Evolutionary conservation across 305 asterid species (phyloP), one percentile per base, ranked within the genome.

Genomic region (Ajuga reptans): DNA sequence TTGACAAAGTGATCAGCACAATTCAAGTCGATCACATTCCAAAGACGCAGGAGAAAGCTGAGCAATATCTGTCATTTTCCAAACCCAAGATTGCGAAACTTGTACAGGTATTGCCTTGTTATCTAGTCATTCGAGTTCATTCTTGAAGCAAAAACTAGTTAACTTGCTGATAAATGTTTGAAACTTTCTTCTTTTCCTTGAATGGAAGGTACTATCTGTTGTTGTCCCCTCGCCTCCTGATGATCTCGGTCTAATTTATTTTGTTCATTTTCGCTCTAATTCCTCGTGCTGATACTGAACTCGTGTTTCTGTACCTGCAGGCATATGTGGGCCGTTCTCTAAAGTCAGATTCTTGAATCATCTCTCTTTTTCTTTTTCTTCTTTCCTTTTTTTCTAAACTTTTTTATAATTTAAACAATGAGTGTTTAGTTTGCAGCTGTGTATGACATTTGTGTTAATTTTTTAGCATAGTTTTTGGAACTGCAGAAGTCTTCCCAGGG

Each of bases 51-150:
- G 96, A 91, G 15, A 89, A 85, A 74, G 68, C 80, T 15, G 96
- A 89, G 65, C 96, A 84, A 56, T 93, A 89, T 76, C 88, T 93
- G 53, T 74, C 90, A 12, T 76, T 58, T 79, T 84, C 95, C 72
- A 84, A 89, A 83, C 80, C 87, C 67, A 94, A 94, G 80, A 89
- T 94, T 56, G 72, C 86, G 74, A 94, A 87, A 85, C 97, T 94
- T 75, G 91, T 89, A 72, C 93, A 89, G 96, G 99, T 89, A 74
- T 78, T 45, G 11, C 61, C 12, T 46, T 50, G 12, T 27, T 4
- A 2, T 33, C 17, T 72, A 31, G 37, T 39, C 61, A 31, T 72
- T 16, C 31, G 51, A 31, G 17, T 36, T 51, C 64, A 54, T 37
- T 49, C 6, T 64, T 5, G 66, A 62, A 46, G 60, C 66, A 18